These are phyloP conservation scores for Suillus subalutaceus DNA, from an alignment of 768 basidiomycete species.

Conservation along the genomic window DNA sequence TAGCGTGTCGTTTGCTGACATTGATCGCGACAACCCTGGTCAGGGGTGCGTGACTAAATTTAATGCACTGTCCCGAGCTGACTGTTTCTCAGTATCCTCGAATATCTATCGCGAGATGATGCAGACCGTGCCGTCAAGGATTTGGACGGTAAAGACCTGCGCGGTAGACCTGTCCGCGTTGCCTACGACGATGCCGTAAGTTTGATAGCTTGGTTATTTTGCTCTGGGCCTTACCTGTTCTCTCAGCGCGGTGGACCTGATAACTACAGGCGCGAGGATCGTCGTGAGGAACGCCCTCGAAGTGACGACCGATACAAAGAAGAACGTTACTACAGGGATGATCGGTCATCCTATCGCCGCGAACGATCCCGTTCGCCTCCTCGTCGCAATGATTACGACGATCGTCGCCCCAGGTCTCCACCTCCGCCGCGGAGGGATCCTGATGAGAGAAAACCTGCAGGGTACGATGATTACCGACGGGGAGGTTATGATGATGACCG, in stretches of 20 bases:
- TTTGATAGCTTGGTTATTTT: constrained; percentile 15
- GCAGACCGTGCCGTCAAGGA: constrained; percentile 92
- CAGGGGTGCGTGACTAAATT: constrained; percentile 68
- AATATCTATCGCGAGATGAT: constrained; percentile 86
- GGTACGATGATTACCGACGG: constrained; percentile 90
- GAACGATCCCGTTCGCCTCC: constrained; percentile 85
- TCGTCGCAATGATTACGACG: constrained; percentile 71
- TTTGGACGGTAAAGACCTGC: constrained; percentile 84
- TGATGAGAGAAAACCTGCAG: constrained; percentile 88
- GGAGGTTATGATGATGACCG: constrained; percentile 79
- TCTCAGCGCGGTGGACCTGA: constrained; percentile 65
- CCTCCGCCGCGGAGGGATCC: constrained; percentile 73
- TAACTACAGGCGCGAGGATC: constrained; percentile 78
- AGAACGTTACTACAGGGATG: constrained; percentile 56
- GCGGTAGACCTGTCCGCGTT: constrained; percentile 80
- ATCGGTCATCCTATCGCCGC: constrained; percentile 56
- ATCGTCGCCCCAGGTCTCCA: constrained; percentile 82
- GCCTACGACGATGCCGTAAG: constrained; percentile 63
- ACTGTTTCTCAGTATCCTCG: constrained; percentile 66
- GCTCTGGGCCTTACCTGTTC: constrained; percentile 6
- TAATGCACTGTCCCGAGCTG: constrained; percentile 11
- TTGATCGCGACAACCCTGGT: constrained; percentile 83
- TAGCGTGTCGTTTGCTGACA: constrained; percentile 92
- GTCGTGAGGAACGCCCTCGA: constrained; percentile 48
- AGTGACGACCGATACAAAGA: constrained; percentile 59